phyloP scores from a whole-genome alignment of 441 rosid species.

The Gossypium schwendimanii region DNA sequence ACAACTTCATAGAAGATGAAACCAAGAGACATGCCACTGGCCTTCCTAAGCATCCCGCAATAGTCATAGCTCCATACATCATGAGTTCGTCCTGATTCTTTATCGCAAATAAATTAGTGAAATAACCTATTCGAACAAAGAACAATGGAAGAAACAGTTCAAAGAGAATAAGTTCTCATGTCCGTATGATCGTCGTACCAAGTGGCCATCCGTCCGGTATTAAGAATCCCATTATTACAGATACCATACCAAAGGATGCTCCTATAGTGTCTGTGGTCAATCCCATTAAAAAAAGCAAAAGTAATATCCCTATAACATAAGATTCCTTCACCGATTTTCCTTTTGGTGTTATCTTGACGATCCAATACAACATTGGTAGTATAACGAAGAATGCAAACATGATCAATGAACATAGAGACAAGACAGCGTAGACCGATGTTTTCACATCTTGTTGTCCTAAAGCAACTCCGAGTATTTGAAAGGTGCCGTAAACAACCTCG shows the following conservation, averaged over 20 bases:
- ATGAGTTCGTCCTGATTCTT: background rate
- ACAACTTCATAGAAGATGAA: background rate
- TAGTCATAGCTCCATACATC: background rate
- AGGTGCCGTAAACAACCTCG: background rate
- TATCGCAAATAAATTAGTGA: background rate
- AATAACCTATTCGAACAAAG: background rate
- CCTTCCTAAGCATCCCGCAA: background rate
- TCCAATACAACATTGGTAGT: background rate
- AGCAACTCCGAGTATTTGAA: background rate
- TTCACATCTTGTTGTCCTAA: too few species aligned
- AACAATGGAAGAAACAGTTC: conserved; percentile 2
- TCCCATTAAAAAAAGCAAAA: background rate
- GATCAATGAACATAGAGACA: background rate
- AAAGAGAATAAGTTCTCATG: background rate
- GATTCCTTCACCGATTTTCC: background rate
- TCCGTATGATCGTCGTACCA: background rate
- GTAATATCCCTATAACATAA: background rate
- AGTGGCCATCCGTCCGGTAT: background rate
- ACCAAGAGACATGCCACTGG: background rate
- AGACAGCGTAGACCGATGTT: background rate
- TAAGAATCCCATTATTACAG: background rate
- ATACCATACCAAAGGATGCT: background rate
- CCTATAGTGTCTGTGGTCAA: background rate
- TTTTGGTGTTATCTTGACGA: background rate
- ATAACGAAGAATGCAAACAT: background rate